Conservation (phyloP, 345 rosid species). For the Murraya paniculata region DNA sequence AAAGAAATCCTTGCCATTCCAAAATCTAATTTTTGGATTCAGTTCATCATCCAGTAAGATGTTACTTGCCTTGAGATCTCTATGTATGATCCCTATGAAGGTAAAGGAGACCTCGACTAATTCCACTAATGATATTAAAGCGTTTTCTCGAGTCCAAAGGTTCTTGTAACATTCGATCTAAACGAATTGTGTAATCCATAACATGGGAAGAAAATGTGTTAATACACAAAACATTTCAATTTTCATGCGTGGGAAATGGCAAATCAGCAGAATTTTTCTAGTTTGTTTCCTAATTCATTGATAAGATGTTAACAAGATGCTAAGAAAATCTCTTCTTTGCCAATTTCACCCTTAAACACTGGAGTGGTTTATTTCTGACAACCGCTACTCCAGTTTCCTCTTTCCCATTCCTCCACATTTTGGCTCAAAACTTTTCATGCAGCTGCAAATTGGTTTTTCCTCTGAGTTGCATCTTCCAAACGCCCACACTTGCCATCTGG, state of each 20-base stretch:
- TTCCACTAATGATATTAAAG: conserved; percentile 19
- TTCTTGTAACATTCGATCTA: conserved; percentile 6
- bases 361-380: conserved; percentile 38
- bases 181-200: not conserved
- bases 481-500: conserved; percentile 37
- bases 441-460: conserved; percentile 43
- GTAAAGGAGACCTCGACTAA: conserved; percentile 24
- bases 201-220: not conserved
- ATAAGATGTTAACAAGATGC: not conserved
- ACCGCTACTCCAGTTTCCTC: conserved; percentile 44
- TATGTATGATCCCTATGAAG: conserved; percentile 33
- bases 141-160: conserved; percentile 15
- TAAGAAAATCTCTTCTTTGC: conserved; percentile 20
- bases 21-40: conserved; percentile 35
- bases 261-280: not conserved
- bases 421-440: conserved; percentile 52
- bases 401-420: conserved; percentile 36
- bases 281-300: not conserved
- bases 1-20: conserved; percentile 37
- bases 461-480: conserved; percentile 33
- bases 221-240: not conserved
- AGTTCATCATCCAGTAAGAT: conserved; percentile 25
- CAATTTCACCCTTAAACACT: conserved; percentile 27
- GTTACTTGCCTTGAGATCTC: conserved; percentile 34
- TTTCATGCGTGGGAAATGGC: not conserved